Conservation (phyloP, 2,329 filamentous ascomycete genomes). For the Septoria petroselini region DNA sequence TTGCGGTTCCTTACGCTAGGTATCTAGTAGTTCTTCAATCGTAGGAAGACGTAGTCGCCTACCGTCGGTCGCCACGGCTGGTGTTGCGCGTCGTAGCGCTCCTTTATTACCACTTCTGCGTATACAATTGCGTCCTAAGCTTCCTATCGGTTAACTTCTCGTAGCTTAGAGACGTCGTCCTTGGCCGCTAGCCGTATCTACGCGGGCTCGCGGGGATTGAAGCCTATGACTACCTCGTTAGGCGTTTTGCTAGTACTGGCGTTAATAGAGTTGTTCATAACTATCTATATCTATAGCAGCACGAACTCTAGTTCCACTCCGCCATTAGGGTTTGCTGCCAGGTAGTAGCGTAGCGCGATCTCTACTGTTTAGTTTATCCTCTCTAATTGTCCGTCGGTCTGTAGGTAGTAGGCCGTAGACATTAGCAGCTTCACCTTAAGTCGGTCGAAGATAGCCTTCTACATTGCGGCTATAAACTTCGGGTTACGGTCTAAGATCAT, state of each 20-base stretch:
- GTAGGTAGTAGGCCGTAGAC: conserved; percentile 5
- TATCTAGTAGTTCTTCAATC: conserved; percentile 3
- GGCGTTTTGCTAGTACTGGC: neutral
- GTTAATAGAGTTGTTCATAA: conserved; percentile 3
- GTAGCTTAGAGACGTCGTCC: neutral
- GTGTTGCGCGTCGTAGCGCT: conserved; percentile 3
- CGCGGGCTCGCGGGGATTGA: neutral
- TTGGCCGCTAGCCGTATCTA: neutral
- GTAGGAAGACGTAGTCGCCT: conserved; percentile 1
- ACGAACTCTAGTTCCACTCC: neutral
- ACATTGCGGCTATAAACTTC: conserved; percentile 5
- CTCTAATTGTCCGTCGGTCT: conserved; percentile 7
- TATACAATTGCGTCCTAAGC: conserved; percentile 2
- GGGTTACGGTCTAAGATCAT: conserved; percentile 10
- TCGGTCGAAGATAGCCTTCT: neutral
- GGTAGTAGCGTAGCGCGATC: conserved; percentile 8
- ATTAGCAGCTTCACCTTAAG: conserved; percentile 3
- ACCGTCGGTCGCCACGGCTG: neutral
- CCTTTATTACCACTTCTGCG: conserved; percentile 3
- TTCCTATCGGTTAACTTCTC: neutral
- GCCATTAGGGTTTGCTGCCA: conserved; percentile 1
- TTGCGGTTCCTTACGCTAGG: conserved; percentile 2
- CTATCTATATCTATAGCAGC: neutral
- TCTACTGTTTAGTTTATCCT: conserved; percentile 11
- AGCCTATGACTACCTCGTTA: neutral